Evolutionary conservation across 768 basidiomycete genomes (phyloP).

Genomic region (Pleurotus djamor): DNA sequence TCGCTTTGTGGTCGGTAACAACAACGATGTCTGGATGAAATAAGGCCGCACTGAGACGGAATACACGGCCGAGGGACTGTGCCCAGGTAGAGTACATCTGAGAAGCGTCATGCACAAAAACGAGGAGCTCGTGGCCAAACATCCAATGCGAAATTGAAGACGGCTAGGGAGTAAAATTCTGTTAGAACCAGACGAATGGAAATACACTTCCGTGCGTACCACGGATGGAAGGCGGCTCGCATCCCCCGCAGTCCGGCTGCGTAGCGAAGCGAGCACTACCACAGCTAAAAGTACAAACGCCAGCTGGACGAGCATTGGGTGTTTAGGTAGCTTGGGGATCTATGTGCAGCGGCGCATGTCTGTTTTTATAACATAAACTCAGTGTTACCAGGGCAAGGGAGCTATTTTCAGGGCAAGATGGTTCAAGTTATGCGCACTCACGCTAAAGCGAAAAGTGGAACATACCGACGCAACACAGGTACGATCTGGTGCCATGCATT

Average conservation of each 20-base stretch:
- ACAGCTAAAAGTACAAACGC: background rate
- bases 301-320: background rate
- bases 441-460: too few relatives aligned
- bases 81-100: conserved; percentile 32
- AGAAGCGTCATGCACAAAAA: conserved; percentile 27
- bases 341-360: background rate
- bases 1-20: conserved; percentile 30
- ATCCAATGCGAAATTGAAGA: conserved; percentile 19
- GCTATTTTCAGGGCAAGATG: too few relatives aligned
- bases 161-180: conserved; percentile 8
- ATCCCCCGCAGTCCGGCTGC: background rate
- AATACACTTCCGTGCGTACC: background rate
- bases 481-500: too few relatives aligned
- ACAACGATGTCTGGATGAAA: conserved; percentile 35
- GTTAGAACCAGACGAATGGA: background rate
- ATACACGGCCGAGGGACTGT: conserved; percentile 25
- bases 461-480: too few relatives aligned
- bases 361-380: too few relatives aligned
- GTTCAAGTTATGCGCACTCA: too few relatives aligned
- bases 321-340: background rate
- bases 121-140: conserved; percentile 34
- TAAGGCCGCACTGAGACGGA: conserved; percentile 33
- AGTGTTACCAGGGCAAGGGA: background rate
- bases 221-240: background rate
- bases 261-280: background rate